Evolutionary conservation across 352 stramenopile species (phyloP).

Genomic region (Pythium phragmiticola): DNA sequence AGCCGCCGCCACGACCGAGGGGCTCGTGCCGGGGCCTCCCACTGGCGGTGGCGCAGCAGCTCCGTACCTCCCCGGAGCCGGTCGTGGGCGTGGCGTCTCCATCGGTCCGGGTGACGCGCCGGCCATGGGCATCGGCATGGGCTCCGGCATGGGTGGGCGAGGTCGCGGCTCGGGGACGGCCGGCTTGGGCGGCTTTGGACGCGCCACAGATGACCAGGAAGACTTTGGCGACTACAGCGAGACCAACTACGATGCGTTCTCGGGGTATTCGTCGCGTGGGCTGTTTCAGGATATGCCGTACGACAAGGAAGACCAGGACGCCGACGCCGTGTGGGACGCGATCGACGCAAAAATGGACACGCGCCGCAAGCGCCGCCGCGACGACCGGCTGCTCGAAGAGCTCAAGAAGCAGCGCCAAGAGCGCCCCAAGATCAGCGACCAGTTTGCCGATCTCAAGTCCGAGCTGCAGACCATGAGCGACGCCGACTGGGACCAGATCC

Average conservation of each 20-base stretch:
- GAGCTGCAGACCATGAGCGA: constrained; percentile 90
- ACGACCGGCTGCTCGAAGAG: constrained; percentile 82
- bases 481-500: constrained; percentile 95
- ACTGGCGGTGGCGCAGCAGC: constrained; percentile 22
- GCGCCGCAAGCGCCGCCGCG: constrained; percentile 84
- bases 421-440: constrained; percentile 93
- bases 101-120: constrained; percentile 23
- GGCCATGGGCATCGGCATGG: constrained; percentile 10
- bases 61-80: constrained; percentile 83
- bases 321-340: constrained; percentile 94
- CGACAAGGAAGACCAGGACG: constrained; percentile 96
- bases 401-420: constrained; percentile 87
- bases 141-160: constrained; percentile 36
- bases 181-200: constrained; percentile 78
- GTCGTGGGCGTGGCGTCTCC: constrained; percentile 70
- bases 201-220: constrained; percentile 85
- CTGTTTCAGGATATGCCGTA: constrained; percentile 93
- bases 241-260: constrained; percentile 92
- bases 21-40: constrained; percentile 35
- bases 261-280: constrained; percentile 78
- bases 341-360: constrained; percentile 96
- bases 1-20: constrained; percentile 57
- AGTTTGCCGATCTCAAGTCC: constrained; percentile 98
- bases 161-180: constrained; percentile 76
- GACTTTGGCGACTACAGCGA: constrained; percentile 90